A percentile compares a stretch with the other conserved stretches of the same genome.
Conservation (phyloP, 2,329 filamentous ascomycete species). For the Xylariaceae sp. region DNA sequence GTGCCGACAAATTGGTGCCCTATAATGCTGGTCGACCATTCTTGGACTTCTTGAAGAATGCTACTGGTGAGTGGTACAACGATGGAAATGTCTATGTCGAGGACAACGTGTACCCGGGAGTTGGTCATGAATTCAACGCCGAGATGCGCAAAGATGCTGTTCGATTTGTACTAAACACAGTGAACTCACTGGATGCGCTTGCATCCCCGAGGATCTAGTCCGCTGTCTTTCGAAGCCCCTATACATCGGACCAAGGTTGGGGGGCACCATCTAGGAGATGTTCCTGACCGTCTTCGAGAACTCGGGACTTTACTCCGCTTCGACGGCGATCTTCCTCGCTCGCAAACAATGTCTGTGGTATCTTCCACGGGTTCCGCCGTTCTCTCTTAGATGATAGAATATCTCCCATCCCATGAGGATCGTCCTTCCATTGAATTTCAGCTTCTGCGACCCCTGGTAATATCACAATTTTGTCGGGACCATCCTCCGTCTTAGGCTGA, state of each 20-base stretch:
- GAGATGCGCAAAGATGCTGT: constrained; percentile 64
- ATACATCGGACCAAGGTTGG: constrained; percentile 37
- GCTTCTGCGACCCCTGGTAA: constrained; percentile 39
- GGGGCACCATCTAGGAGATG: constrained; percentile 36
- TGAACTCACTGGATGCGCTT: constrained; percentile 32
- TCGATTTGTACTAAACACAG: constrained; percentile 52
- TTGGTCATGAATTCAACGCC: constrained; percentile 63
- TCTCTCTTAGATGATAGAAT: constrained; percentile 44
- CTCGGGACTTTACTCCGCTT: constrained; percentile 37
- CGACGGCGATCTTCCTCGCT: constrained; percentile 30
- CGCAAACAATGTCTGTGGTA: constrained; percentile 42
- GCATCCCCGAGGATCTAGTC: constrained; percentile 27
- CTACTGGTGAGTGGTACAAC: constrained; percentile 47
- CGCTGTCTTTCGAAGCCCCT: not conserved
- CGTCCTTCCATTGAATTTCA: constrained; percentile 44
- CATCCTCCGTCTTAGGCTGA: constrained; percentile 37
- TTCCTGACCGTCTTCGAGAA: constrained; percentile 35
- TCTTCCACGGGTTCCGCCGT: constrained; percentile 45
- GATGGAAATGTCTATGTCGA: constrained; percentile 54
- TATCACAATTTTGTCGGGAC: constrained; percentile 37
- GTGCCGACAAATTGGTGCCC: constrained; percentile 66
- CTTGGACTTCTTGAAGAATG: constrained; percentile 54
- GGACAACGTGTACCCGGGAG: constrained; percentile 62
- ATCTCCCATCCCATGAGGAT: constrained; percentile 47
- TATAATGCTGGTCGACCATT: constrained; percentile 58